Evolutionary conservation across 2,329 filamentous ascomycete species (phyloP).

Genomic region (Colletotrichum camelliae): DNA sequence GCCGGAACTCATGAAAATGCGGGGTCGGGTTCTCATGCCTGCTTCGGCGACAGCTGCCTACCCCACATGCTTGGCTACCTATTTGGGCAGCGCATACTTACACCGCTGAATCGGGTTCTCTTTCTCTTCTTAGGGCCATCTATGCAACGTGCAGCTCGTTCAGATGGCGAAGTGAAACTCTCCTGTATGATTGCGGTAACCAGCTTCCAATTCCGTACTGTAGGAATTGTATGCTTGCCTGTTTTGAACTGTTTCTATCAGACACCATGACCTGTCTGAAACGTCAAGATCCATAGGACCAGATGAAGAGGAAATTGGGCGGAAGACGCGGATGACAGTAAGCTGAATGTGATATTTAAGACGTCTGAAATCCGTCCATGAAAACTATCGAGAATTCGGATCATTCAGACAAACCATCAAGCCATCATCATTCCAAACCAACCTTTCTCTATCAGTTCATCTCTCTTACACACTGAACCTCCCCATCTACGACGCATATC

Average conservation of each 20-base stretch:
- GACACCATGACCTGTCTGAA: background rate
- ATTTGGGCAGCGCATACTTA: background rate
- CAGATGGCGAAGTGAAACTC: background rate
- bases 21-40: background rate
- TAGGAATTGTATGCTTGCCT: background rate
- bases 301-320: background rate
- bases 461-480: background rate
- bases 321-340: background rate
- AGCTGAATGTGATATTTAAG: background rate
- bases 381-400: background rate
- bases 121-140: background rate
- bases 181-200: background rate
- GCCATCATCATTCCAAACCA: background rate
- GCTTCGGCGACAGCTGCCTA: background rate
- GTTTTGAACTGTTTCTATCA: background rate
- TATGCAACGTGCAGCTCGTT: background rate
- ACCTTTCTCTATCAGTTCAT: no score
- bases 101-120: background rate
- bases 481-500: background rate
- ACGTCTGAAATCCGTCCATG: background rate
- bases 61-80: background rate
- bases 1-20: background rate
- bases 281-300: background rate
- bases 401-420: background rate
- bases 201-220: background rate